Evolutionary conservation across 495 filamentous ascomycete species (phyloP).

Genomic region (Neurospora intermedia): DNA sequence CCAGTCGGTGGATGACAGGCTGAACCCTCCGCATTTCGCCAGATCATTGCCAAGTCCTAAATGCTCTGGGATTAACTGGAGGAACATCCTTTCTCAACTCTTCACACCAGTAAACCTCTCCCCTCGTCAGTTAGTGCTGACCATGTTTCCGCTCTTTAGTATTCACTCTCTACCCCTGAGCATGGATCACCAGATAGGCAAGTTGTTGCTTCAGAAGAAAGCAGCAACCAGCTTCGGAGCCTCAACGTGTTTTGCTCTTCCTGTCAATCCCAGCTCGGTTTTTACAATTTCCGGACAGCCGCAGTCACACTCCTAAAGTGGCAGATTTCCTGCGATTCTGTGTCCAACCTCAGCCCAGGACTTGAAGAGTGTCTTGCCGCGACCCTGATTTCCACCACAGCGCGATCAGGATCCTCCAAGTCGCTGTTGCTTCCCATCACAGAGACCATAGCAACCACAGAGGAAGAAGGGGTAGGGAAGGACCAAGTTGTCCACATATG

Average conservation of each 20-base stretch:
- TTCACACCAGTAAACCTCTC: background rate
- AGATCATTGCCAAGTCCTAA: conserved; percentile 36
- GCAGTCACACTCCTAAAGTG: conserved; percentile 30
- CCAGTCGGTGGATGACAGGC: conserved; percentile 16
- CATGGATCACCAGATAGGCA: conserved; percentile 9
- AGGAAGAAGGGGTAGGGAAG: background rate
- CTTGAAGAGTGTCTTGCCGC: conserved; percentile 37
- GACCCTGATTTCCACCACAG: conserved; percentile 34
- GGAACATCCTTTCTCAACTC: conserved; percentile 41
- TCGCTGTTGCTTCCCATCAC: conserved; percentile 34
- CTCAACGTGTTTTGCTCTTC: conserved; percentile 31
- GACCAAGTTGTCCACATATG: conserved; percentile 40
- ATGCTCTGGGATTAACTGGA: conserved; percentile 44
- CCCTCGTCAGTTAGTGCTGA: conserved; percentile 21
- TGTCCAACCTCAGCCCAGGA: conserved; percentile 11
- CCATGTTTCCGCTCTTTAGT: conserved; percentile 5
- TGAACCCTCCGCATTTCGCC: conserved; percentile 41
- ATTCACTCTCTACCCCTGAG: conserved; percentile 13
- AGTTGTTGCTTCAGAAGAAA: conserved; percentile 1
- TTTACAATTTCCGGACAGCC: conserved; percentile 38
- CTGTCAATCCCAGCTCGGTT: conserved; percentile 35
- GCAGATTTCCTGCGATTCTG: conserved; percentile 23
- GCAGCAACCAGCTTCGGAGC: background rate
- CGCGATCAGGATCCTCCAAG: conserved; percentile 39
- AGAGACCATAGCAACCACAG: conserved; percentile 1